Evolutionary conservation across 257 asterid genomes (phyloP), one percentile per base, ranked within the genome.

Genomic region (Plectranthus barbatus): DNA sequence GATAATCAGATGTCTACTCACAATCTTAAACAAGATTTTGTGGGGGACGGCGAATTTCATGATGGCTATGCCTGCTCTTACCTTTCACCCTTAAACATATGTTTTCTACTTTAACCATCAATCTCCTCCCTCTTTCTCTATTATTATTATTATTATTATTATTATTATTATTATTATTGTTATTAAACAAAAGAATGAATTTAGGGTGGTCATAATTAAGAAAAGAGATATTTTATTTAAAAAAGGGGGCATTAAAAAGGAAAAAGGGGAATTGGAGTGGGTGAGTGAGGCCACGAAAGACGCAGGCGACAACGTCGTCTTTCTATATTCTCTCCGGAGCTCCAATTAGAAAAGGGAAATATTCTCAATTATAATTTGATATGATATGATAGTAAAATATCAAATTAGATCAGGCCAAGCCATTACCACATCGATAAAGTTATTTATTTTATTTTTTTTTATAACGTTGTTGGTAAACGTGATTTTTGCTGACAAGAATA

Each of bases 1-100:
- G 19, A 31, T 31, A 13, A 39, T 46, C 34, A 56, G 33, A 41
- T 39, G 69, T 61, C 69, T 41, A 42, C 46, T 69, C 69, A 61
- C 20, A 42, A 69, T 69, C 74, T 61, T 14, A 61, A 61, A 52
- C 62, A 13, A 61, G 69, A 69, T 69, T 40, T 60, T 45, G 69
- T 61, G 68, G 63, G 74, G 69, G 14, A 12, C 4, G 9, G 0
- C 33, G 12, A 34, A 68, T 57, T 64, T 11, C 34, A 36, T 59
- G 46, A 31, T 44, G 52, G 52, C 52, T 39, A 20, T 63, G 15
- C 11, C 40, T 13, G 31, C 14, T 50, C 15, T 58, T 21, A 56
- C 33, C 29, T 1, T 26, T 20, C 44, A 39, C 44, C 5, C 5
- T 26, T 26, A 1, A 26, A 26, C 31, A 26, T 26, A 26, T 26